These are phyloP conservation scores for Geotrichum armillariae DNA, from an alignment of 1,139 yeast genomes.

Conservation along the genomic window DNA sequence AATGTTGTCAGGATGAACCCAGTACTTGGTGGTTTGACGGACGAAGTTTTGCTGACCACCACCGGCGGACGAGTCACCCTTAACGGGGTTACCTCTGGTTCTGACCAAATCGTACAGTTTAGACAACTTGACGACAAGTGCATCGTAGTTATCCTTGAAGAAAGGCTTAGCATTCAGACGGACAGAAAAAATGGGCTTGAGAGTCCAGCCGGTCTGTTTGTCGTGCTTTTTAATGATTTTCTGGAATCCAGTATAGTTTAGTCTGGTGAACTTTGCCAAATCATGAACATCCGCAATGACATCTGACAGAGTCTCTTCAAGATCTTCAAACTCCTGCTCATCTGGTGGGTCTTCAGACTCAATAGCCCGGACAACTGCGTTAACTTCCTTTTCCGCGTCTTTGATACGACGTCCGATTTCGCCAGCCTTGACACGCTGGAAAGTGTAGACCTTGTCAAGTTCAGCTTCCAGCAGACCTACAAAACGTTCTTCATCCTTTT, in stretches of 20 bases:
- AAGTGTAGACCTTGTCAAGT: conserved; percentile 86
- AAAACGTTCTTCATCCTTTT: conserved; percentile 77
- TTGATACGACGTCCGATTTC: conserved; percentile 82
- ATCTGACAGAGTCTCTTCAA: conserved; percentile 89
- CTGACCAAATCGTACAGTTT: conserved; percentile 89
- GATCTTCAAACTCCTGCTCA: conserved; percentile 85
- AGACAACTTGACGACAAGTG: conserved; percentile 82
- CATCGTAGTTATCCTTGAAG: conserved; percentile 91
- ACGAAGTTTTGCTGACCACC: conserved; percentile 97
- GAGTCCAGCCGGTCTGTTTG: conserved; percentile 77
- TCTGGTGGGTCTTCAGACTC: conserved; percentile 38
- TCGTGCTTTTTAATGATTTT: conserved; percentile 96
- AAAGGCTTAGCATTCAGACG: conserved; percentile 92
- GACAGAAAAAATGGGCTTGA: conserved; percentile 90
- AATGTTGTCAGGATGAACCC: conserved; percentile 99
- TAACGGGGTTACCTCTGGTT: conserved; percentile 91
- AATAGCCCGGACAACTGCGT: conserved; percentile 56
- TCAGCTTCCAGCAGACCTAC: conserved; percentile 73
- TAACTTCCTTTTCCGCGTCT: conserved; percentile 70
- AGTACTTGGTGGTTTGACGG: conserved; percentile 95
- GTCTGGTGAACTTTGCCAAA: conserved; percentile 85
- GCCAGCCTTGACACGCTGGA: conserved; percentile 82
- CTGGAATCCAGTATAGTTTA: conserved; percentile 95
- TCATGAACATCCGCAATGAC: conserved; percentile 98
- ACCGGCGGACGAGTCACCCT: conserved; percentile 95